Percentiles rank a stretch among this genome's conserved stretches.
Evolutionary conservation across 495 filamentous ascomycete species (phyloP).

Genomic region (Tuber melanosporum): DNA sequence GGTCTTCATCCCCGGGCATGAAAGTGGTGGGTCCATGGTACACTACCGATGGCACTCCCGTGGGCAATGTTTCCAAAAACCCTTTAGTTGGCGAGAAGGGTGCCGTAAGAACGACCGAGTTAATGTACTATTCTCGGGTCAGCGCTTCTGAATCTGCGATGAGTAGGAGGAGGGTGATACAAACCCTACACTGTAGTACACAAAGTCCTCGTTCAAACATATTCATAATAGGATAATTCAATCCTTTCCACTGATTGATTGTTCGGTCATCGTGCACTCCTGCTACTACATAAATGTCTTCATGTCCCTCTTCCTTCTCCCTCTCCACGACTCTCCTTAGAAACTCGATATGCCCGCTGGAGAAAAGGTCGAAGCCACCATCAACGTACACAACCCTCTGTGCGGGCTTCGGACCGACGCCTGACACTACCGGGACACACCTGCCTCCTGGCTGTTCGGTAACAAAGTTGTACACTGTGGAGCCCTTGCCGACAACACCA

Average conservation of each 20-base stretch:
- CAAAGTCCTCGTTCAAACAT: constrained; percentile 93
- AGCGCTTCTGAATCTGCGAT: constrained; percentile 7
- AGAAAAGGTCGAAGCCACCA: constrained; percentile 95
- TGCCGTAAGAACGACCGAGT: constrained; percentile 79
- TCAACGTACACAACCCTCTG: constrained; percentile 92
- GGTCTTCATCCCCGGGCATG: constrained; percentile 79
- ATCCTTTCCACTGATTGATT: constrained; percentile 89
- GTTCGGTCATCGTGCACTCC: constrained; percentile 91
- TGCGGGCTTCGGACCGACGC: constrained; percentile 59
- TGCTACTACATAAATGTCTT: constrained; percentile 81
- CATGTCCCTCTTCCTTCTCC: constrained; percentile 58
- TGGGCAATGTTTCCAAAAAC: constrained; percentile 70
- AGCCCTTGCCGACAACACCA: constrained; percentile 34
- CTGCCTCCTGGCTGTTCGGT: constrained; percentile 47
- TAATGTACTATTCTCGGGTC: constrained; percentile 59
- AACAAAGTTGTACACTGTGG: constrained; percentile 32
- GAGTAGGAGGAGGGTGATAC: constrained; percentile 35
- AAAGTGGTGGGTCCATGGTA: constrained; percentile 94
- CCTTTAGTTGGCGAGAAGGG: constrained; percentile 72
- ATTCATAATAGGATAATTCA: constrained; percentile 99
- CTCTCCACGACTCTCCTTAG: constrained; percentile 63
- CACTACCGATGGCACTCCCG: constrained; percentile 68
- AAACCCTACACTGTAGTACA: constrained; percentile 84
- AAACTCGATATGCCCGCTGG: constrained; percentile 93
- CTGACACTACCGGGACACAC: constrained; percentile 61